Base-by-base conservation (phyloP, 768 basidiomycete species). In the Termitomyces sp. region DNA sequence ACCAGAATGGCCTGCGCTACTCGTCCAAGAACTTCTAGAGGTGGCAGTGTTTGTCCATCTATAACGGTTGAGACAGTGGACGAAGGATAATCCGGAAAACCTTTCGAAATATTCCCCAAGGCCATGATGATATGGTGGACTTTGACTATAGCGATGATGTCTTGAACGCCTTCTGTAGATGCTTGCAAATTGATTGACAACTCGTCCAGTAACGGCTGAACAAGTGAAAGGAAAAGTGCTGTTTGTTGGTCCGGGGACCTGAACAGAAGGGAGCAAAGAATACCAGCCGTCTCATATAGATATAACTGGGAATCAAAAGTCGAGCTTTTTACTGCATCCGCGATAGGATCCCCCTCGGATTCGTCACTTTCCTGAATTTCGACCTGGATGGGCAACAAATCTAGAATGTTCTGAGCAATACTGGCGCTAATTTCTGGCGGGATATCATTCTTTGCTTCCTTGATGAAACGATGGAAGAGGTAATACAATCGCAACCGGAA, bases 51-150 rank as follows among this genome's bases (percentile, higher is more conserved):
- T 63, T 87, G 88, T 32, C 83, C 84, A 63, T 82, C 79, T 0
- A 85, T 83, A 1, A 86, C 73, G 1, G 84, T 80, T 14, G 81
- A 37, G 20, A 37, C 82, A 42, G 91, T 80, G 16, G 81, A 37
- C 2, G 46, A 83, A 43, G 92, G 90, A 65, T 89, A 88, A 67
- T 94, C 93, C 0, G 97, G 97, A 73, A 98, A 98, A 13, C 97
- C 97, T 73, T 97, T 97, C 36, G 94, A 90, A 55, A 98, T 84
- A 64, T 91, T 93, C 13, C 96, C 96, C 22, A 98, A 77, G 3
- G 96, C 94, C 86, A 96, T 90, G 69, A 98, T 88, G 63, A 87
- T 80, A 73, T 98, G 95, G 64, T 98, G 97, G 8, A 94, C 84
- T 66, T 85, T 86, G 55, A 98, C 78, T 64, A 97, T 85, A n/a